Evolutionary conservation across 2,329 filamentous ascomycete species (phyloP).

Genomic region (Metarhizium sp.): DNA sequence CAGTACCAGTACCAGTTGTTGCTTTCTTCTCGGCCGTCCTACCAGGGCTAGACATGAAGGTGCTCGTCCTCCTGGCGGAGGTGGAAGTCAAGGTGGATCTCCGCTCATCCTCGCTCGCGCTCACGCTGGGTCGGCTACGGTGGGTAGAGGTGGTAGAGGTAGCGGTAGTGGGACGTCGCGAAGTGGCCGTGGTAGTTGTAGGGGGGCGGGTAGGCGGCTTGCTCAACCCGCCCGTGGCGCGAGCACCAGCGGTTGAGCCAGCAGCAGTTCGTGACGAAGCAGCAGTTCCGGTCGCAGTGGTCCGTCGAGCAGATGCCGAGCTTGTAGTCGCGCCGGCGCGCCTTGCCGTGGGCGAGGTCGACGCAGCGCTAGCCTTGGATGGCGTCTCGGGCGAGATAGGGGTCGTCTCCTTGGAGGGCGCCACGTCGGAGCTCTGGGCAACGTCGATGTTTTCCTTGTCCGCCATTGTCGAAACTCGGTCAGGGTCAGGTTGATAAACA

Average conservation of each 20-base stretch:
- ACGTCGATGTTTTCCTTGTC: conserved; percentile 37
- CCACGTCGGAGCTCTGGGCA: conserved; percentile 32
- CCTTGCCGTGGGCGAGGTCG: conserved; percentile 23
- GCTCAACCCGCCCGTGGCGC: conserved; percentile 22
- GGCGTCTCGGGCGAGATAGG: conserved; percentile 23
- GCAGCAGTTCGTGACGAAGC: conserved; percentile 11
- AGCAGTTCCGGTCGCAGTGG: conserved; percentile 19
- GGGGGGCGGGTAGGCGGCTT: conserved; percentile 41
- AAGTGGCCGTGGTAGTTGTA: conserved; percentile 20
- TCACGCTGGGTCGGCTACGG: conserved; percentile 36
- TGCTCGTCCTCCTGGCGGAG: conserved; percentile 33
- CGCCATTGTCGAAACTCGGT: conserved; percentile 27
- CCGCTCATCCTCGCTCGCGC: conserved; percentile 42
- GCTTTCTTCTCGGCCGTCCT: conserved; percentile 25
- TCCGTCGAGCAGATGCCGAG: conserved; percentile 22
- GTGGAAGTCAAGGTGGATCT: conserved; percentile 28
- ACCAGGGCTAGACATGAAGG: conserved; percentile 29
- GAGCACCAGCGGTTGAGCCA: conserved; percentile 2
- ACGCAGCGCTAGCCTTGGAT: conserved; percentile 21
- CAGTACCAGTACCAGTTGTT: conserved; percentile 21
- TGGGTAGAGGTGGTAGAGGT: conserved; percentile 31
- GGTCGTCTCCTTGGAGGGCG: conserved; percentile 16
- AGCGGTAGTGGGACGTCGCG: conserved; percentile 22
- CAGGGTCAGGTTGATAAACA: neutral
- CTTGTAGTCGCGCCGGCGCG: conserved; percentile 23